A percentile compares a stretch with the other conserved stretches of the same genome.
Evolutionary conservation across 1,284 basidiomycete genomes (phyloP).

Genomic region (Rhizoctonia solani): DNA sequence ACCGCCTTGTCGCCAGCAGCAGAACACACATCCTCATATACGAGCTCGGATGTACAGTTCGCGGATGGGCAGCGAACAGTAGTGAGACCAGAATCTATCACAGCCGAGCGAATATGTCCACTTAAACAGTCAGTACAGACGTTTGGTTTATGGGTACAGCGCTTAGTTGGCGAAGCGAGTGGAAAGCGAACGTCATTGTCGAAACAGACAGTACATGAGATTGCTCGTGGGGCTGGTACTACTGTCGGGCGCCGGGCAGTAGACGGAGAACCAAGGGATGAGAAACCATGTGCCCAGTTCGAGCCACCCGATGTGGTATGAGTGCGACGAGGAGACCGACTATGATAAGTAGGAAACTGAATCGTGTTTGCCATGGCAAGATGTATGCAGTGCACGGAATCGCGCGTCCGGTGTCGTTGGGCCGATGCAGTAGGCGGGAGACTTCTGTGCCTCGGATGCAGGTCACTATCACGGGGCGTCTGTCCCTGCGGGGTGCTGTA

Average conservation of each 20-base stretch:
- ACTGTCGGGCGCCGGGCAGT: neutral
- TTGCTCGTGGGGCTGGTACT: neutral
- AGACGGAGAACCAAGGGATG: too few species aligned
- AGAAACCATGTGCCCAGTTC: too few species aligned
- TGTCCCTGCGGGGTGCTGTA: neutral
- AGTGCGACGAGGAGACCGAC: too few species aligned
- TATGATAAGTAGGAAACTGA: too few species aligned
- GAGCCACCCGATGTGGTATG: too few species aligned
- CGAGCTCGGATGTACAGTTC: neutral
- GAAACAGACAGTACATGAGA: constrained; percentile 1
- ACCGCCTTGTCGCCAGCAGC: neutral
- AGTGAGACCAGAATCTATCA: neutral
- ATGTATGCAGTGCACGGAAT: too few species aligned
- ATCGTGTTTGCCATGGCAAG: neutral
- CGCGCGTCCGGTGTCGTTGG: too few species aligned
- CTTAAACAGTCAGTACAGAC: constrained; percentile 20
- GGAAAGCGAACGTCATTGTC: constrained; percentile 11
- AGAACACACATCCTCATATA: constrained; percentile 4
- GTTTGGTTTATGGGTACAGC: constrained; percentile 14
- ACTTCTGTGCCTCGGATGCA: too few species aligned
- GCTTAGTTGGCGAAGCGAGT: neutral
- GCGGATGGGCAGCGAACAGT: constrained; percentile 15
- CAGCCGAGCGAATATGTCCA: constrained; percentile 7
- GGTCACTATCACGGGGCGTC: neutral
- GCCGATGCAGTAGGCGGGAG: neutral